Conservation (phyloP, 108 stramenopile species). For the Nitzschia inconspicua region DNA sequence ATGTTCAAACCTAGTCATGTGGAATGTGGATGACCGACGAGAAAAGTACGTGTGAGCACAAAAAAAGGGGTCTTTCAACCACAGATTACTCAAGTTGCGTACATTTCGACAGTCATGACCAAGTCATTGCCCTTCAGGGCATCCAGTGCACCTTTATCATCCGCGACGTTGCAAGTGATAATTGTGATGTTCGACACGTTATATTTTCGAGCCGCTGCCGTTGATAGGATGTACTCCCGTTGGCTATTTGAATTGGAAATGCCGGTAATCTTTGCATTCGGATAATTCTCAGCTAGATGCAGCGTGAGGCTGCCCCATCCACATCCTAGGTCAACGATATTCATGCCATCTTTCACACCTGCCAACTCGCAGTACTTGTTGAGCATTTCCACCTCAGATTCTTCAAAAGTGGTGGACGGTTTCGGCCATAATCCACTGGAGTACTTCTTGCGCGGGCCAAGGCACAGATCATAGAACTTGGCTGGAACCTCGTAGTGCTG, state of each 20-base stretch:
- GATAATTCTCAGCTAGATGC: conserved; percentile 46
- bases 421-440: conserved; percentile 75
- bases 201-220: conserved; percentile 75
- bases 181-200: conserved; percentile 78
- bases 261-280: conserved; percentile 63
- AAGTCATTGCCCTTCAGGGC: conserved; percentile 77
- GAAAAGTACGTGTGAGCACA: background rate
- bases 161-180: conserved; percentile 80
- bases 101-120: conserved; percentile 90
- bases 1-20: conserved; percentile 95
- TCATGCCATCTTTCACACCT: conserved; percentile 83
- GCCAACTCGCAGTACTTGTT: conserved; percentile 85
- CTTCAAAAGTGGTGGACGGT: conserved; percentile 47
- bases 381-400: conserved; percentile 87
- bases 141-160: conserved; percentile 53
- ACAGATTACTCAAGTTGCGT: conserved; percentile 8
- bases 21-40: background rate
- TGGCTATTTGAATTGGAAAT: conserved; percentile 89
- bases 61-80: background rate
- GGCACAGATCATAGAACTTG: conserved; percentile 80
- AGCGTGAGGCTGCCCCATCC: conserved; percentile 97
- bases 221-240: conserved; percentile 80
- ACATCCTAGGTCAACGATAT: conserved; percentile 69
- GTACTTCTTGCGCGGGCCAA: conserved; percentile 95
- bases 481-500: conserved; percentile 99